These are phyloP conservation scores for Marvania coccoides DNA, from an alignment of 139 green algal species.

Conservation along the genomic window DNA sequence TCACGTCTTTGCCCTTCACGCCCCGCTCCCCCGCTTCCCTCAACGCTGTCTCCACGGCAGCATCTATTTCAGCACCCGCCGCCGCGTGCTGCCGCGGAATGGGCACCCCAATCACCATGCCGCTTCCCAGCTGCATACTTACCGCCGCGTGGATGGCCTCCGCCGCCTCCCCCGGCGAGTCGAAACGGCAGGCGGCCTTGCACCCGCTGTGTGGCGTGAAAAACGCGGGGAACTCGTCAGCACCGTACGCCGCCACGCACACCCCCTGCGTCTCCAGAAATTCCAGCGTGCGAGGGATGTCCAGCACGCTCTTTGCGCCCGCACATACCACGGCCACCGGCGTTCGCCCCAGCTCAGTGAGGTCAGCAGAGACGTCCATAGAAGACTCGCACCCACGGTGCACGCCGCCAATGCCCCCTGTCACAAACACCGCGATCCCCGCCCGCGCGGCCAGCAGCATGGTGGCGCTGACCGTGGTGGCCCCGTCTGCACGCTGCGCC, in stretches of 20 bases:
- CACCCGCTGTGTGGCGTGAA: slow-evolving; percentile 76
- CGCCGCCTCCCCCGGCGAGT: slow-evolving; percentile 54
- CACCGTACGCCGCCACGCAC: slow-evolving; percentile 66
- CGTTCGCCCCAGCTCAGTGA: slow-evolving; percentile 82
- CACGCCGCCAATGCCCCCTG: slow-evolving; percentile 74
- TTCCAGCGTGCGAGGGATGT: slow-evolving; percentile 95
- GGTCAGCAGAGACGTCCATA: slow-evolving; percentile 86
- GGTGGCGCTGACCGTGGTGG: slow-evolving; percentile 92
- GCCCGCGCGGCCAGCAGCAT: slow-evolving; percentile 80
- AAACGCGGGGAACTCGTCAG: slow-evolving; percentile 94
- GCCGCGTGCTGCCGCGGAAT: slow-evolving; percentile 64
- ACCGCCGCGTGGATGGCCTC: slow-evolving; percentile 35
- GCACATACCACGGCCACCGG: slow-evolving; percentile 91
- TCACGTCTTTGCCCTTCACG: slow-evolving; percentile 70
- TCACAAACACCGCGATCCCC: slow-evolving; percentile 78
- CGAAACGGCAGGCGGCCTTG: slow-evolving; percentile 40
- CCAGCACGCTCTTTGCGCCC: slow-evolving; percentile 90
- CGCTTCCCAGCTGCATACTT: slow-evolving; percentile 40
- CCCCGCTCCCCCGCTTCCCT: slow-evolving; percentile 46
- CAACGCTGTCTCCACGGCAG: slow-evolving; percentile 62
- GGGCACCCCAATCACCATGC: slow-evolving; percentile 74
- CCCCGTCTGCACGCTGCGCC: slow-evolving; percentile 53
- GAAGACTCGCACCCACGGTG: slow-evolving; percentile 71
- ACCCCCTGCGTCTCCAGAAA: slow-evolving; percentile 91
- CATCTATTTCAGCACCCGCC: slow-evolving; percentile 52